Base-by-base conservation (phyloP, 192 early-diverging fungal genomes). In the Backusella sp. region DNA sequence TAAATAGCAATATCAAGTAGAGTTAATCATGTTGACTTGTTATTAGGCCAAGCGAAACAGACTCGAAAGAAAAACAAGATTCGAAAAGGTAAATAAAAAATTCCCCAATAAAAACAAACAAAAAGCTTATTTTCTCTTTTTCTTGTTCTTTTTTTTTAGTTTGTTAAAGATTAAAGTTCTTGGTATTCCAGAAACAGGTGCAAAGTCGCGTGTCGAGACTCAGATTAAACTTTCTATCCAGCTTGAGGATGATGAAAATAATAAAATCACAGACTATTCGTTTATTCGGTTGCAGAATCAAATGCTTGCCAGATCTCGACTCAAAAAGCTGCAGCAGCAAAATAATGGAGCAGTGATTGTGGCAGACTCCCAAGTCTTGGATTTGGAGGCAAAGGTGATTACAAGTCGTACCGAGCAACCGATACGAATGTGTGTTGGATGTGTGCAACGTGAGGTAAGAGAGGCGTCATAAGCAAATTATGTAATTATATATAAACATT, bases 181-280 rank as follows among this genome's bases (percentile, higher is more conserved):
- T 23, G 89, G 89, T 26, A 78, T 90, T 30, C 85, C 88, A 19
- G 74, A 72, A 36, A 83, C 79, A 44, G 89, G 89, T 53, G 93
- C 93, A 35, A 95, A 96, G 80, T 96, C 94, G 12, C 85, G 96
- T 6, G 96, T 97, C 44, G 96, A 98, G 84, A 98, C 97, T 23
- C 97, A 97, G 84, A 96, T 96, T 78, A 96, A 95, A 73, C 85
- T 97, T 30, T 95, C 93, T 36, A 80, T 98, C 77, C 94, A 96
- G 76, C 86, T 98, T 32, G 87, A 92, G 1, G 92, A 88, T 15
- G 80, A 84, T 53, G 75, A 85, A 68, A 93, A 92, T 74, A 91
- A 91, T 72, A 92, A 91, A 42, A 90, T 91, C 17, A 79, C 80
- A 26, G 82, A 86, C 73, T 97, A 95, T 93, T 91, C 95, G 44